Conservation (phyloP, 2,329 filamentous ascomycete genomes). For the Aureobasidium namibiae region DNA sequence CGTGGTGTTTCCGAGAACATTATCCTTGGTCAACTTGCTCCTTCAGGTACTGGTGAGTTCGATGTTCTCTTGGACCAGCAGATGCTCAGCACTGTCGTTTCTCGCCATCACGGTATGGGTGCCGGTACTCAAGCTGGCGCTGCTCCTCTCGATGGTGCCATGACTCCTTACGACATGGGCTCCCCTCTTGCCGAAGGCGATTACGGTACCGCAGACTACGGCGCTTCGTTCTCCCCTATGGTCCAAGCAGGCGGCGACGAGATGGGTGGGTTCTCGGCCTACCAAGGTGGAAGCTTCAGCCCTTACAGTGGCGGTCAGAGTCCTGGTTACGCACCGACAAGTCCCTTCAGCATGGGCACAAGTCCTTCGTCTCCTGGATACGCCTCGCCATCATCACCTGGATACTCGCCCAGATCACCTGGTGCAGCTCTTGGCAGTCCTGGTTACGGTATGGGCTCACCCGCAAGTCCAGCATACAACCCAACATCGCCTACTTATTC, state of each 20-base stretch:
- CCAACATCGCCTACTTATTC: constrained; percentile 29
- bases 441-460: constrained; percentile 44
- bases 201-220: constrained; percentile 55
- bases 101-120: constrained; percentile 39
- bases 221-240: constrained; percentile 65
- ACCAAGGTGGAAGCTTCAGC: constrained; percentile 60
- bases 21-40: constrained; percentile 94
- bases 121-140: constrained; percentile 75
- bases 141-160: constrained; percentile 62
- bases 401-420: constrained; percentile 27
- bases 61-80: constrained; percentile 87
- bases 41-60: constrained; percentile 94
- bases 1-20: constrained; percentile 97
- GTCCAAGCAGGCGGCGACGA: constrained; percentile 56
- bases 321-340: constrained; percentile 60
- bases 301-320: constrained; percentile 58
- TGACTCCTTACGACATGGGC: constrained; percentile 81
- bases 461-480: constrained; percentile 44
- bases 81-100: constrained; percentile 94
- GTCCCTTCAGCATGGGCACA: constrained; percentile 59
- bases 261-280: constrained; percentile 51
- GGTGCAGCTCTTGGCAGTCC: constrained; percentile 51
- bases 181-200: constrained; percentile 55
- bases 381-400: constrained; percentile 26
- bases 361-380: constrained; percentile 53